A percentile compares a stretch with the other conserved stretches of the same genome.
Conservation (phyloP, 1,284 basidiomycete genomes). For the Xerocomus minutiporus region DNA sequence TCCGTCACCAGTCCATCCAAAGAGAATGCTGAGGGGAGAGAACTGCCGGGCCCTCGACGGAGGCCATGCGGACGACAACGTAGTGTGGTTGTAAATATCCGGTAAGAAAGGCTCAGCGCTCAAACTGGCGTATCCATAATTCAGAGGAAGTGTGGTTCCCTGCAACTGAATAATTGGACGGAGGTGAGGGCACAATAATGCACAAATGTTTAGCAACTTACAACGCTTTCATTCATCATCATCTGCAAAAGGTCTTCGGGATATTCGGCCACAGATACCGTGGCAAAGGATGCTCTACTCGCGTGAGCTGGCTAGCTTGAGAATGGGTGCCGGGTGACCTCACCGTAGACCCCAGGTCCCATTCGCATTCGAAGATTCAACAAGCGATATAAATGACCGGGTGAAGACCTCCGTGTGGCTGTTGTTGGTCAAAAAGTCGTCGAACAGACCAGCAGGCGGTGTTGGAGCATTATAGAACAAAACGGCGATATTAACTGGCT, state of each 20-base stretch:
- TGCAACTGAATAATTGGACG: conserved; percentile 6
- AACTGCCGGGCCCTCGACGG: conserved; percentile 39
- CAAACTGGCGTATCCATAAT: conserved; percentile 39
- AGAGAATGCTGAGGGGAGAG: conserved; percentile 48
- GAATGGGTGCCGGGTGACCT: background rate
- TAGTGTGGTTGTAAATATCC: conserved; percentile 39
- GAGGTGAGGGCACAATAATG: background rate
- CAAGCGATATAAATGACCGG: conserved; percentile 35
- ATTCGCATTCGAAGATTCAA: conserved; percentile 21
- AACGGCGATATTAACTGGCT: conserved; percentile 19
- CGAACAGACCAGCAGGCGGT: conserved; percentile 41
- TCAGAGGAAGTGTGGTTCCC: conserved; percentile 17
- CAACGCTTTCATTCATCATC: conserved; percentile 17
- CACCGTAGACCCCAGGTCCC: conserved; percentile 23
- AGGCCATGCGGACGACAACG: conserved; percentile 46
- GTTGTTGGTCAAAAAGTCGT: conserved; percentile 35
- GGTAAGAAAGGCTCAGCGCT: conserved; percentile 56
- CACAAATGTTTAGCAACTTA: conserved; percentile 7
- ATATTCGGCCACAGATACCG: conserved; percentile 23
- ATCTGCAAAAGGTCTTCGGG: conserved; percentile 14
- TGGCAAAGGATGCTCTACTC: conserved; percentile 20
- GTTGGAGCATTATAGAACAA: conserved; percentile 44
- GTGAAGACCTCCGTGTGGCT: conserved; percentile 32
- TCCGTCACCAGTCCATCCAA: conserved; percentile 38
- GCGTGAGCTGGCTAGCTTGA: background rate